Conservation (phyloP, 345 rosid genomes). For the Hirschfeldia incana region DNA sequence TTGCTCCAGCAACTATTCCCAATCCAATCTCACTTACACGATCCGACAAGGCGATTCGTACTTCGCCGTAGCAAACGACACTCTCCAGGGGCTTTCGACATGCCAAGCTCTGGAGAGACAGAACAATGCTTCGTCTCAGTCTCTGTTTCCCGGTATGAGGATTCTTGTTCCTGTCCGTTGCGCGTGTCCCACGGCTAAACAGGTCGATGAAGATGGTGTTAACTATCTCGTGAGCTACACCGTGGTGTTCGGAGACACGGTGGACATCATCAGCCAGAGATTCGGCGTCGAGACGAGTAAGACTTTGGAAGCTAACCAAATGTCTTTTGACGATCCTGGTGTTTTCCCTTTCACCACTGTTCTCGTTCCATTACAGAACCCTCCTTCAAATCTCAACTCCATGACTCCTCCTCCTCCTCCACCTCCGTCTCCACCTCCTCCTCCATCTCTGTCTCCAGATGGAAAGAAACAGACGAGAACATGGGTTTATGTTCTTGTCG, state of each 20-base stretch:
- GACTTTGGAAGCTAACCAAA: constrained; percentile 48
- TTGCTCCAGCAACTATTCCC: constrained; percentile 55
- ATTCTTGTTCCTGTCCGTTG: constrained; percentile 57
- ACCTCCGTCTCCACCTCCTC: constrained; percentile 26
- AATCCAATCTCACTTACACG: constrained; percentile 53
- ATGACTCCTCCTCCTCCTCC: constrained; percentile 34
- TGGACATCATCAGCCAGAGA: constrained; percentile 39
- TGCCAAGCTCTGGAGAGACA: constrained; percentile 68
- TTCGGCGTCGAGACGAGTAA: constrained; percentile 40
- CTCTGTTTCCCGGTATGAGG: constrained; percentile 40
- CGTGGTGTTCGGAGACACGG: constrained; percentile 35
- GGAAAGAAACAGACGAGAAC: constrained; percentile 40
- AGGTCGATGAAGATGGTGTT: constrained; percentile 40
- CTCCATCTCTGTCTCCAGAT: constrained; percentile 39
- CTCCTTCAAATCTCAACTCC: constrained; percentile 43
- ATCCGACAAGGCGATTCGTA: constrained; percentile 33
- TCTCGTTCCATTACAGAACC: constrained; percentile 50
- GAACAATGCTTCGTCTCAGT: constrained; percentile 23
- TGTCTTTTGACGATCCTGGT: constrained; percentile 29
- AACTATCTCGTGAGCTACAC: constrained; percentile 52
- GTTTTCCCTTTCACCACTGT: constrained; percentile 55
- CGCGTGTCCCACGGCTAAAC: constrained; percentile 69
- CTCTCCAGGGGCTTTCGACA: constrained; percentile 72
- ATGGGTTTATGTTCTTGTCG: constrained; percentile 61
- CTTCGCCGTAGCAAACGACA: constrained; percentile 51